Conservation (phyloP, 495 filamentous ascomycete species). For the Pseudevernia furfuracea region DNA sequence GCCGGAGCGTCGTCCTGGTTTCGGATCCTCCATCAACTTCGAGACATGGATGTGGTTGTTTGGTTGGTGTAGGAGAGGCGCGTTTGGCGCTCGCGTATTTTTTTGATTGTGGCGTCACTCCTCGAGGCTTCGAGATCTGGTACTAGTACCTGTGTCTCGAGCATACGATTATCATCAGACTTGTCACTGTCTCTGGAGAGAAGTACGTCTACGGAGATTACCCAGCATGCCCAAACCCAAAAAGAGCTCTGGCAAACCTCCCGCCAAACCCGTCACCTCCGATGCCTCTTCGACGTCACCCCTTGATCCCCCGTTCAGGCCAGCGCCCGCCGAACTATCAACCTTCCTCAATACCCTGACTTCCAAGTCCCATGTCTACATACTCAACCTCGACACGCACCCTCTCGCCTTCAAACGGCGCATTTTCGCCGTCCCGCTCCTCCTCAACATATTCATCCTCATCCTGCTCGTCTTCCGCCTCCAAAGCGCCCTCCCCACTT, state of each 20-base stretch:
- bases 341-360: slow-evolving; percentile 54
- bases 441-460: slow-evolving; percentile 58
- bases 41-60: neutral
- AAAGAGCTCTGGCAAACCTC: neutral
- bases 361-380: slow-evolving; percentile 59
- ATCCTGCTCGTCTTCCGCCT: slow-evolving; percentile 53
- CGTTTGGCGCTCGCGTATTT: slow-evolving; percentile 8
- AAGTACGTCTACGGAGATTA: neutral
- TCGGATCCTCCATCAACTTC: slow-evolving; percentile 12
- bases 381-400: slow-evolving; percentile 67
- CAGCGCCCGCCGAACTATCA: slow-evolving; percentile 48
- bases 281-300: slow-evolving; percentile 29
- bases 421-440: slow-evolving; percentile 63
- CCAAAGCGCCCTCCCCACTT: slow-evolving; percentile 55
- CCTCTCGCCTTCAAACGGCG: slow-evolving; percentile 59
- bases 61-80: neutral
- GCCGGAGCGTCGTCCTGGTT: too few species aligned
- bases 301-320: slow-evolving; percentile 53
- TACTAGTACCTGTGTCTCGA: too few species aligned
- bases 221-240: neutral
- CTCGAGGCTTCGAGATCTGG: too few species aligned
- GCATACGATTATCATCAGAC: neutral
- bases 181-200: too few species aligned
- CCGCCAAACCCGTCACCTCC: neutral
- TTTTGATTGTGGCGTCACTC: neutral